Evolutionary conservation across 164 flowering plant genomes (phyloP).

Genomic region (Protea cynaroides): DNA sequence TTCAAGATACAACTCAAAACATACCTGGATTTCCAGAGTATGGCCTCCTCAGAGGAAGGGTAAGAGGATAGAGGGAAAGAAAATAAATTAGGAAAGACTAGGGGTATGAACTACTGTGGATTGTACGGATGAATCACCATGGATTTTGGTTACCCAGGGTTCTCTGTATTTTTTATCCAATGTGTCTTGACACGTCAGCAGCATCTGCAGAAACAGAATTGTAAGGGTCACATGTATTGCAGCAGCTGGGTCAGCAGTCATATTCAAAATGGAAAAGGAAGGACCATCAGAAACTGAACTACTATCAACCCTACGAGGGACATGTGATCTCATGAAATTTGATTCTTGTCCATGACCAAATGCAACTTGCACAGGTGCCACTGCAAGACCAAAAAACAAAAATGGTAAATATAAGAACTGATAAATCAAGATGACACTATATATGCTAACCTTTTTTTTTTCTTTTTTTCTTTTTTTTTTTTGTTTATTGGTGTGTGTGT

Average conservation of each 20-base stretch:
- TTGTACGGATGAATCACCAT: background rate
- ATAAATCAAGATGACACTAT: too few species aligned
- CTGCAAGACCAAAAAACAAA: slow-evolving; percentile 13
- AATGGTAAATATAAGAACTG: too few species aligned
- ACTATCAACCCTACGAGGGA: slow-evolving; percentile 10
- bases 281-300: slow-evolving; percentile 19
- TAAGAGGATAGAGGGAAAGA: slow-evolving; percentile 19
- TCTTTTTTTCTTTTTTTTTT: too few species aligned
- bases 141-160: slow-evolving; percentile 20
- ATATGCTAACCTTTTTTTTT: too few species aligned
- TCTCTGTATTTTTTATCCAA: slow-evolving; percentile 29
- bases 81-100: too few species aligned
- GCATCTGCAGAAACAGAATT: slow-evolving; percentile 11
- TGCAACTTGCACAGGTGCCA: slow-evolving; percentile 42
- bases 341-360: slow-evolving; percentile 39
- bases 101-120: background rate
- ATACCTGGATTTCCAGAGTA: slow-evolving; percentile 74
- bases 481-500: too few species aligned
- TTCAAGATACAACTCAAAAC: background rate
- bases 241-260: slow-evolving; percentile 11
- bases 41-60: slow-evolving; percentile 70
- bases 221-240: background rate
- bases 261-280: slow-evolving; percentile 1
- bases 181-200: slow-evolving; percentile 2
- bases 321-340: slow-evolving; percentile 28